phyloP scores from a whole-genome alignment of 2,329 filamentous ascomycete genomes.

The Monilinia vaccinii-corymbosi region DNA sequence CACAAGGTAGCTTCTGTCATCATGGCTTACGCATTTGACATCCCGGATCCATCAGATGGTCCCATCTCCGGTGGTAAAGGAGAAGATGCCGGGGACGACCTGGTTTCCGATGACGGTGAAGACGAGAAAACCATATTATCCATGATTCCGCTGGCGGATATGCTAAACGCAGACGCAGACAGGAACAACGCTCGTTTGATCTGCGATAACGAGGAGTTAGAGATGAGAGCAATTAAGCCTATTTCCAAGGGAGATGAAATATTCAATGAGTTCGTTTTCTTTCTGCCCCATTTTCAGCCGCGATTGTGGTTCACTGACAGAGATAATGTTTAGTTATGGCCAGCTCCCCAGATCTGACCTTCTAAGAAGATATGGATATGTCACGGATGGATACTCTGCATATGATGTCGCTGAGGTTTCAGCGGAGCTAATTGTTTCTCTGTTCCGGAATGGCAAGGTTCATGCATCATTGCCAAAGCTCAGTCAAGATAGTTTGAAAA shows the following conservation, averaged over 20 bases:
- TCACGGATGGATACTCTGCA: slow-evolving; percentile 52
- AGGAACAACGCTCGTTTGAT: slow-evolving; percentile 47
- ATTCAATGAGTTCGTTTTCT: slow-evolving; percentile 45
- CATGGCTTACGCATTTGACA: slow-evolving; percentile 67
- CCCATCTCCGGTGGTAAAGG: slow-evolving; percentile 37
- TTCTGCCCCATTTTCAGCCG: background rate
- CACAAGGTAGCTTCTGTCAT: slow-evolving; percentile 60
- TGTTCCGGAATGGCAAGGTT: slow-evolving; percentile 13
- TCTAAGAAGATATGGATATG: slow-evolving; percentile 58
- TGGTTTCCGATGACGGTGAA: slow-evolving; percentile 38
- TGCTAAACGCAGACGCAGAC: slow-evolving; percentile 61
- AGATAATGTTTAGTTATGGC: slow-evolving; percentile 39
- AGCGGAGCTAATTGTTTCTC: slow-evolving; percentile 37
- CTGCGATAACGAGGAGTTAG: slow-evolving; percentile 35
- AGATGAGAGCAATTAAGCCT: slow-evolving; percentile 52
- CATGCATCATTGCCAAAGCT: slow-evolving; percentile 19
- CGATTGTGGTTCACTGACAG: background rate
- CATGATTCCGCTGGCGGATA: slow-evolving; percentile 63
- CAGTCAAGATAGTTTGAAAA: slow-evolving; percentile 21
- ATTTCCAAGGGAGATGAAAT: slow-evolving; percentile 52
- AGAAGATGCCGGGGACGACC: slow-evolving; percentile 39
- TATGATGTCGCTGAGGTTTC: slow-evolving; percentile 60
- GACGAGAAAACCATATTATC: slow-evolving; percentile 43
- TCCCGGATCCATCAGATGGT: slow-evolving; percentile 30
- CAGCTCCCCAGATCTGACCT: slow-evolving; percentile 58